Conservation (phyloP, 2,329 filamentous ascomycete species). For the Alternaria consortialis region DNA sequence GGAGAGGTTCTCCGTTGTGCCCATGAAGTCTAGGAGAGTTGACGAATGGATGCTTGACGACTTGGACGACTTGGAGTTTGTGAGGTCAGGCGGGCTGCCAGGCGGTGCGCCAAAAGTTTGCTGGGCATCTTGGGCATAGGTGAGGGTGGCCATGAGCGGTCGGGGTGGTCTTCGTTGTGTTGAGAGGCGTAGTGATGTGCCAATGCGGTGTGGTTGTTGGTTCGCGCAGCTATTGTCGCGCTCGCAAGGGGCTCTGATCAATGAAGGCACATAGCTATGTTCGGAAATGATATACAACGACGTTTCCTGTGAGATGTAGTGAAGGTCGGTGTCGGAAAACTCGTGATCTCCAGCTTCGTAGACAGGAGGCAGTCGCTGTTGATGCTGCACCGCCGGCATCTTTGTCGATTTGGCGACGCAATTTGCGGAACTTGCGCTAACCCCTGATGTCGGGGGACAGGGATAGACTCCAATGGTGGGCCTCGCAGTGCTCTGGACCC, state of each 20-base stretch:
- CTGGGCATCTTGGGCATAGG: conserved; percentile 37
- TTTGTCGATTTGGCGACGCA: conserved; percentile 29
- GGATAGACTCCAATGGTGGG: conserved; percentile 24
- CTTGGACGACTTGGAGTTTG: conserved; percentile 86
- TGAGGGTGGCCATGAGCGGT: conserved; percentile 50
- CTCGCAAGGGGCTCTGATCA: conserved; percentile 40
- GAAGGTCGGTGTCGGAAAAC: conserved; percentile 17
- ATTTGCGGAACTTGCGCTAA: conserved; percentile 39
- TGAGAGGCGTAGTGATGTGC: conserved; percentile 23
- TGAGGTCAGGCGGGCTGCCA: conserved; percentile 80
- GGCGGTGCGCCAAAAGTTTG: conserved; percentile 59
- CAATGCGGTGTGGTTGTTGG: conserved; percentile 35
- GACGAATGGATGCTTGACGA: conserved; percentile 88
- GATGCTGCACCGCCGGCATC: conserved; percentile 42
- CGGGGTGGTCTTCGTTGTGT: conserved; percentile 37
- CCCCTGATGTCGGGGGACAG: conserved; percentile 20
- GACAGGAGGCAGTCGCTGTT: conserved; percentile 24
- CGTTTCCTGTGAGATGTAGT: conserved; percentile 33
- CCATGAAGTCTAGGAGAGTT: conserved; percentile 70
- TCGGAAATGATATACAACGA: conserved; percentile 48
- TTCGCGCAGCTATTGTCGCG: conserved; percentile 38
- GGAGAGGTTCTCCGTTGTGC: conserved; percentile 70
- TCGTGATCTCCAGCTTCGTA: conserved; percentile 20
- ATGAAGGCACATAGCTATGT: conserved; percentile 47
- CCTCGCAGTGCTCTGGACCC: conserved; percentile 24